Conservation (phyloP, 129 eudicot species). For the Daucus carota region DNA sequence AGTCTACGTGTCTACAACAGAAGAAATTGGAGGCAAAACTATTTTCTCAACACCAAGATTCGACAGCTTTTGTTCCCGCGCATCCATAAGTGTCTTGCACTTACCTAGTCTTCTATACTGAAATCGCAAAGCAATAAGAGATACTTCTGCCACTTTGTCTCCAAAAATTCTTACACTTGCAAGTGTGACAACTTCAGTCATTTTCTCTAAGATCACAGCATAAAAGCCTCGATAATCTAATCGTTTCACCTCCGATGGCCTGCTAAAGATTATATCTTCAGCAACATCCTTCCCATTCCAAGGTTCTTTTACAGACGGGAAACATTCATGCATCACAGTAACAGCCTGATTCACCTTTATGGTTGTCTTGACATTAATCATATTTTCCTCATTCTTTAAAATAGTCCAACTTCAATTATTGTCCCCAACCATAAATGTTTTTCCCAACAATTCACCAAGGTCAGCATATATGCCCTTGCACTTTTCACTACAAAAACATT, state of each 20-base stretch:
- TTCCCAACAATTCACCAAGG: slow-evolving; percentile 33
- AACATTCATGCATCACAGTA: too few species aligned
- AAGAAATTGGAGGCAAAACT: slow-evolving; percentile 65
- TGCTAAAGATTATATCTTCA: too few species aligned
- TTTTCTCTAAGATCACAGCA: too few species aligned
- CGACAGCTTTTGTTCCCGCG: slow-evolving; percentile 48
- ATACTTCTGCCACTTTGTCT: slow-evolving; percentile 69
- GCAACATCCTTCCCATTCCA: too few species aligned
- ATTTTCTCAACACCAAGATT: slow-evolving; percentile 68
- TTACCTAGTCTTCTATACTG: slow-evolving; percentile 61
- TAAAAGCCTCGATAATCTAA: too few species aligned
- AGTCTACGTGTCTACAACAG: slow-evolving; percentile 56
- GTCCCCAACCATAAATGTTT: slow-evolving; percentile 20
- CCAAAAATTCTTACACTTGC: slow-evolving; percentile 65
- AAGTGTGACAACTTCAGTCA: slow-evolving; percentile 51
- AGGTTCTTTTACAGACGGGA: too few species aligned
- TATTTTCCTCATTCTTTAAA: too few species aligned
- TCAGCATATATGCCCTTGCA: slow-evolving; percentile 45
- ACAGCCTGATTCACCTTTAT: too few species aligned
- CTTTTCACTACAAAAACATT: slow-evolving; percentile 49
- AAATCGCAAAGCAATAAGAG: slow-evolving; percentile 71
- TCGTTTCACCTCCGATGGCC: too few species aligned
- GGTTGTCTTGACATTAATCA: too few species aligned
- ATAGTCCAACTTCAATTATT: too few species aligned
- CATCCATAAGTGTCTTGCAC: slow-evolving; percentile 70